Conservation (phyloP, 257 asterid genomes). For the Gentiana straminea region DNA sequence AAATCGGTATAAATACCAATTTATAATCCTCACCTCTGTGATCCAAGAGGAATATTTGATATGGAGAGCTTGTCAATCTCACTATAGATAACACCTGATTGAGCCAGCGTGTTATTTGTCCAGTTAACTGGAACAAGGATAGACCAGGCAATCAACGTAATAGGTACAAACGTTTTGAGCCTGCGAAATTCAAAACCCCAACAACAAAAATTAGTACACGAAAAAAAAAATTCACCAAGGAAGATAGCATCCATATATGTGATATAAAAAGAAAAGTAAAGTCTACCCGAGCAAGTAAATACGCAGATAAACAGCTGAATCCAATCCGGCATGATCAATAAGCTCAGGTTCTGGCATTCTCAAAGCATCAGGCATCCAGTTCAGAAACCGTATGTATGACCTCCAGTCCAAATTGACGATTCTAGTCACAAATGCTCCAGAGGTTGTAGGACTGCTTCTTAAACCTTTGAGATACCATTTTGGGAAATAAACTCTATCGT, state of each 20-base stretch:
- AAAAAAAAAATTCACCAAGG: not conserved
- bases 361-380: slow-evolving; percentile 96
- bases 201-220: slow-evolving; percentile 6
- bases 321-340: slow-evolving; percentile 93
- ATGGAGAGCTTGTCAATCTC: slow-evolving; percentile 88
- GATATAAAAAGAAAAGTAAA: not conserved
- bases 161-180: slow-evolving; percentile 83
- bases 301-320: slow-evolving; percentile 80
- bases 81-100: slow-evolving; percentile 41
- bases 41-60: slow-evolving; percentile 65
- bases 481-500: slow-evolving; percentile 92
- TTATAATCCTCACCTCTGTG: slow-evolving; percentile 45
- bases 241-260: not conserved
- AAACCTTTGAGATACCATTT: slow-evolving; percentile 96
- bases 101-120: slow-evolving; percentile 67
- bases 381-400: slow-evolving; percentile 65
- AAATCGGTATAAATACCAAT: not conserved
- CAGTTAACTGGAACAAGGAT: slow-evolving; percentile 88
- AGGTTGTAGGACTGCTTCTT: slow-evolving; percentile 64
- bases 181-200: slow-evolving; percentile 30
- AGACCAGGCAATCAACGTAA: slow-evolving; percentile 70
- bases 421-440: slow-evolving; percentile 47
- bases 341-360: slow-evolving; percentile 96
- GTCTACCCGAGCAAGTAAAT: slow-evolving; percentile 90
- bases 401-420: slow-evolving; percentile 89